Percentiles rank a stretch among this genome's conserved stretches.
These are phyloP conservation scores for Cyberlindnera samutprakarnensis DNA, from an alignment of 805 yeast genomes.

Conservation along the genomic window DNA sequence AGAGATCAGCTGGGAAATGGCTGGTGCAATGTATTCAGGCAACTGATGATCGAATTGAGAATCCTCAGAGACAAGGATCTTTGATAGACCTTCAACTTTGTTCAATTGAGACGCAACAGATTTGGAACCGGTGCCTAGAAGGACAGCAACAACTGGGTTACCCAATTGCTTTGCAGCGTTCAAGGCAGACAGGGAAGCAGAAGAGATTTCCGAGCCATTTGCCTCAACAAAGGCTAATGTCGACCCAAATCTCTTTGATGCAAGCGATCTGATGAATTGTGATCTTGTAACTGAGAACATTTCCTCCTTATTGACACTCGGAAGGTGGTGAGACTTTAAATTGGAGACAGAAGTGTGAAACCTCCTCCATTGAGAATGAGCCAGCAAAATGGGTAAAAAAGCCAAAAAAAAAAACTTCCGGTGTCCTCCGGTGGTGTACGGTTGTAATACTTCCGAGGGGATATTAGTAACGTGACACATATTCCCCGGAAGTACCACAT, in stretches of 20 bases:
- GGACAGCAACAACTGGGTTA: conserved; percentile 71
- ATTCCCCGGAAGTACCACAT: too few relatives aligned
- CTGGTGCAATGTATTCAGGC: conserved; percentile 79
- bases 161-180: conserved; percentile 74
- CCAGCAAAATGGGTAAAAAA: too few relatives aligned
- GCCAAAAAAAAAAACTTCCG: too few relatives aligned
- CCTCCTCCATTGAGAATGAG: too few relatives aligned
- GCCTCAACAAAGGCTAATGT: conserved; percentile 77
- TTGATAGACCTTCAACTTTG: conserved; percentile 36
- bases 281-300: background rate
- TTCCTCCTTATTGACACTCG: too few relatives aligned
- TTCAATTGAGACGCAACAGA: conserved; percentile 42
- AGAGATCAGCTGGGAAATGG: conserved; percentile 36
- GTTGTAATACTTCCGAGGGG: too few relatives aligned
- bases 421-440: too few relatives aligned
- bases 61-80: conserved; percentile 48
- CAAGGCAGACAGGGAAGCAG: conserved; percentile 65
- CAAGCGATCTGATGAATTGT: background rate
- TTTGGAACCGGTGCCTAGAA: conserved; percentile 58
- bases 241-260: conserved; percentile 40
- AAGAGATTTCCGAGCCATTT: conserved; percentile 41
- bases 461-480: too few relatives aligned
- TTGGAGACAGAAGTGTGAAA: too few relatives aligned
- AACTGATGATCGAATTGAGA: conserved; percentile 56
- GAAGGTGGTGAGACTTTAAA: too few relatives aligned